Evolutionary conservation across 768 basidiomycete species (phyloP).

Genomic region (Dioszegia crocea): DNA sequence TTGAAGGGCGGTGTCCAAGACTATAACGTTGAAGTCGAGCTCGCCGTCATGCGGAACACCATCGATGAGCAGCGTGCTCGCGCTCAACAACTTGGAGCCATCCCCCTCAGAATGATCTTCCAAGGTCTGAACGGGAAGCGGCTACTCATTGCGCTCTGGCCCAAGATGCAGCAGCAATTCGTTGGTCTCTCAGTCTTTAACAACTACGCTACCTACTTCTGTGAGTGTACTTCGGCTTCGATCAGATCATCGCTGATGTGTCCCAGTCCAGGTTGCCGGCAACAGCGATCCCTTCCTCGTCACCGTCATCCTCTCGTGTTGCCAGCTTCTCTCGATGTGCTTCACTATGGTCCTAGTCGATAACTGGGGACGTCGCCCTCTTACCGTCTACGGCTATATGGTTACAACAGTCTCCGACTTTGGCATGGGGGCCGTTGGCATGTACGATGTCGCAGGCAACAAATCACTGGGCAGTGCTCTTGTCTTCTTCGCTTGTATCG

Average conservation of each 20-base stretch:
- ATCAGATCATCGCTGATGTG: neutral
- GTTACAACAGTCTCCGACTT: conserved; percentile 13
- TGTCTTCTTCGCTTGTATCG: conserved; percentile 28
- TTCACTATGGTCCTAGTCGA: conserved; percentile 6
- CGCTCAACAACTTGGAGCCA: neutral
- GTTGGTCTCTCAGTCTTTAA: conserved; percentile 13
- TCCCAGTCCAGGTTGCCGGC: conserved; percentile 18
- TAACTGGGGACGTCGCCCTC: conserved; percentile 8
- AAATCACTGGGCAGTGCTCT: conserved; percentile 15
- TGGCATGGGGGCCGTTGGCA: conserved; percentile 18
- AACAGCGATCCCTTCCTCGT: conserved; percentile 12
- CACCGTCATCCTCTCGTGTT: conserved; percentile 16
- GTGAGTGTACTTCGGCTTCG: conserved; percentile 3
- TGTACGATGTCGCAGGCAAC: conserved; percentile 14
- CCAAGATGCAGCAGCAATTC: conserved; percentile 18
- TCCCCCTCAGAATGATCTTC: conserved; percentile 8
- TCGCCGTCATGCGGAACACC: conserved; percentile 12
- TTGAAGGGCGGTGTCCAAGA: conserved; percentile 17
- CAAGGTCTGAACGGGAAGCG: conserved; percentile 11
- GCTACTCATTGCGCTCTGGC: conserved; percentile 17
- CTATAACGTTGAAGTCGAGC: conserved; percentile 15
- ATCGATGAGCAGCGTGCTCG: conserved; percentile 5
- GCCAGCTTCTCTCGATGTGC: conserved; percentile 9
- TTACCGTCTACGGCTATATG: conserved; percentile 18
- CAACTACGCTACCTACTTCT: conserved; percentile 16